Evolutionary conservation across 208 protist species (phyloP).

Genomic region (Trypanosoma theileri): DNA sequence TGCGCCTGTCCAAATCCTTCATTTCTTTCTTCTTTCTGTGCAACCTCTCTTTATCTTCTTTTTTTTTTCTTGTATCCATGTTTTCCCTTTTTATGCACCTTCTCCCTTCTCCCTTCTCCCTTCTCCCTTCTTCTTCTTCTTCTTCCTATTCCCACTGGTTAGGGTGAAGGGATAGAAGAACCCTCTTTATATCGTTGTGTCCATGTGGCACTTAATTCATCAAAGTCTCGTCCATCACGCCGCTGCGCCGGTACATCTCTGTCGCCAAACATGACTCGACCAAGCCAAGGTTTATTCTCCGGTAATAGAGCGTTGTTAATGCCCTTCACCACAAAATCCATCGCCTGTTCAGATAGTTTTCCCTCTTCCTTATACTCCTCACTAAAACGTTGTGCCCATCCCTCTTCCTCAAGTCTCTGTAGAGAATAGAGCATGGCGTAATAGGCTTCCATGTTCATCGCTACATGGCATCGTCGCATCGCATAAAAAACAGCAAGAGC

Average conservation of each 20-base stretch:
- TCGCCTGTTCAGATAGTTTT: conserved; percentile 69
- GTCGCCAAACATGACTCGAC: conserved; percentile 87
- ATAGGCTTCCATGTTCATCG: conserved; percentile 89
- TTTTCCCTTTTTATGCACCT: not conserved
- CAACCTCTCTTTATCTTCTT: not conserved
- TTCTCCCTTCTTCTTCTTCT: conserved; percentile 1
- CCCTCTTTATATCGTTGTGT: conserved; percentile 68
- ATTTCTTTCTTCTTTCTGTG: too few relatives aligned
- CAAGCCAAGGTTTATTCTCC: conserved; percentile 91
- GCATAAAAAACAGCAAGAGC: conserved; percentile 87
- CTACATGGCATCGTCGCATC: conserved; percentile 74
- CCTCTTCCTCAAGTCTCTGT: conserved; percentile 88
- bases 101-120: not conserved
- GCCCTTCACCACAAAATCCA: conserved; percentile 87
- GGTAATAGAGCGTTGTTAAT: conserved; percentile 81
- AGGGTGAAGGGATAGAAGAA: not conserved
- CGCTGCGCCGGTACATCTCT: conserved; percentile 43
- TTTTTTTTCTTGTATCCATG: not conserved
- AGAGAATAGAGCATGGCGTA: conserved; percentile 92
- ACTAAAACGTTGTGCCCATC: conserved; percentile 79
- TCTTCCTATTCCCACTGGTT: not conserved
- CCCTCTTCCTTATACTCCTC: conserved; percentile 53
- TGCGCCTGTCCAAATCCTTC: too few relatives aligned
- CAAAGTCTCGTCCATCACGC: conserved; percentile 48
- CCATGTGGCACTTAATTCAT: conserved; percentile 72